These are phyloP conservation scores for Chrysochromulina parva DNA, from an alignment of 78 protist genomes.

Conservation along the genomic window DNA sequence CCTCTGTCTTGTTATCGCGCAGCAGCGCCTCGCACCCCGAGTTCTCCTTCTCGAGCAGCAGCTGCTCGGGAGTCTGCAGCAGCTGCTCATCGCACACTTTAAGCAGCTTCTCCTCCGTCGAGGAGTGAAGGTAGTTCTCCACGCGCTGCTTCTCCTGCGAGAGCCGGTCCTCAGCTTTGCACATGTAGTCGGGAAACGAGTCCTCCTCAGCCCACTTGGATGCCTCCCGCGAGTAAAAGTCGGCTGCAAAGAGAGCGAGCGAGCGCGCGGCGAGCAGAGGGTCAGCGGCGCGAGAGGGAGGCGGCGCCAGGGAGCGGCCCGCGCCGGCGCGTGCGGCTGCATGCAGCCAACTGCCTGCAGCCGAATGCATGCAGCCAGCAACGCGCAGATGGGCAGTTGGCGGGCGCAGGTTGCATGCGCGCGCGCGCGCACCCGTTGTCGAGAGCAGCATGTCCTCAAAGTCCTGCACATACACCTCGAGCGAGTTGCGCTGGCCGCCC, in stretches of 20 bases:
- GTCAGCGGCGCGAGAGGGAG: too few relatives aligned
- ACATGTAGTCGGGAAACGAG: slow-evolving; percentile 12
- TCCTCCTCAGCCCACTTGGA: slow-evolving; percentile 23
- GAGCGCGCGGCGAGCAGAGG: background rate
- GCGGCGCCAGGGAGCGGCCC: too few relatives aligned
- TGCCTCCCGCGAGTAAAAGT: slow-evolving; percentile 16
- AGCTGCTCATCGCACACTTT: slow-evolving; percentile 47
- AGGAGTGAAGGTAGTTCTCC: slow-evolving; percentile 34
- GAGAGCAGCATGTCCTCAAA: slow-evolving; percentile 7
- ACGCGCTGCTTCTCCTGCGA: slow-evolving; percentile 16
- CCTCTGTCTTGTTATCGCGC: slow-evolving; percentile 33
- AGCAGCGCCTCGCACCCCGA: slow-evolving; percentile 38
- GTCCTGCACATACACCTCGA: background rate
- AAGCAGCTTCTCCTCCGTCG: slow-evolving; percentile 45
- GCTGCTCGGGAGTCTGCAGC: slow-evolving; percentile 19
- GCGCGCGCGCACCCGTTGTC: background rate
- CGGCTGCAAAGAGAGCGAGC: background rate
- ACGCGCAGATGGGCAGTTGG: too few relatives aligned
- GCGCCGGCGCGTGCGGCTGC: too few relatives aligned
- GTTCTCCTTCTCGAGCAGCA: slow-evolving; percentile 37
- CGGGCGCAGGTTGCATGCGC: background rate
- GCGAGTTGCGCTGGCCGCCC: background rate
- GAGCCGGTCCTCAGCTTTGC: slow-evolving; percentile 25
- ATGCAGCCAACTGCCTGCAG: too few relatives aligned
- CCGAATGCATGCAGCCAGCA: too few relatives aligned